phyloP scores from a whole-genome alignment of 225 moss, liverwort and hornwort genomes.

The Anthoceros angustus region DNA sequence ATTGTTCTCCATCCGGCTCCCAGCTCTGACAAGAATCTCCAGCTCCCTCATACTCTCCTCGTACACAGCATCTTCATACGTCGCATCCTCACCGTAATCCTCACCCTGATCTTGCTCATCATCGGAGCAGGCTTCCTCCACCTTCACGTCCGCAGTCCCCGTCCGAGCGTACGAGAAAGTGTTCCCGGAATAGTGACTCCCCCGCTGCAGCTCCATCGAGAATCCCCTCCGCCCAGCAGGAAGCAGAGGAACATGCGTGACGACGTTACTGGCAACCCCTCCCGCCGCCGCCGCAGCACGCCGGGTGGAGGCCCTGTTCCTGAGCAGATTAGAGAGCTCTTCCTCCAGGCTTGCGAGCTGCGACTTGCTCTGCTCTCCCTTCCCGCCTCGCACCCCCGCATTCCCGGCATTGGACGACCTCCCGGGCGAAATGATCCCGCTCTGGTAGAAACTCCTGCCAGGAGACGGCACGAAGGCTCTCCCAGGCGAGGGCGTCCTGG shows the following conservation, averaged over 20 bases:
- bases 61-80: not conserved
- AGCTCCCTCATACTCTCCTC: conserved; percentile 4
- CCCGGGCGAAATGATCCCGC: not conserved
- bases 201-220: conserved; percentile 1
- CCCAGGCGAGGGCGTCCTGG: not conserved
- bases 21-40: not conserved
- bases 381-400: not conserved
- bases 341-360: not conserved
- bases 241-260: not conserved
- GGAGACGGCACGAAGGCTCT: not conserved
- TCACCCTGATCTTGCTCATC: not conserved
- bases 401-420: not conserved
- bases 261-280: not conserved
- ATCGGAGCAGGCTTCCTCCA: not conserved
- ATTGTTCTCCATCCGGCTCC: not conserved
- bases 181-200: not conserved
- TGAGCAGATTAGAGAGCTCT: not conserved
- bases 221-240: not conserved
- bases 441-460: not conserved
- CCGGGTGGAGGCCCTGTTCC: conserved; percentile 1
- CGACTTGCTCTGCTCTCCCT: not conserved
- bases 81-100: not conserved
- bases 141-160: not conserved
- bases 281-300: not conserved
- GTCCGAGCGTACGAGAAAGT: not conserved